Evolutionary conservation across 2,329 filamentous ascomycete species (phyloP).

Genomic region (Colletotrichum brevisporum): DNA sequence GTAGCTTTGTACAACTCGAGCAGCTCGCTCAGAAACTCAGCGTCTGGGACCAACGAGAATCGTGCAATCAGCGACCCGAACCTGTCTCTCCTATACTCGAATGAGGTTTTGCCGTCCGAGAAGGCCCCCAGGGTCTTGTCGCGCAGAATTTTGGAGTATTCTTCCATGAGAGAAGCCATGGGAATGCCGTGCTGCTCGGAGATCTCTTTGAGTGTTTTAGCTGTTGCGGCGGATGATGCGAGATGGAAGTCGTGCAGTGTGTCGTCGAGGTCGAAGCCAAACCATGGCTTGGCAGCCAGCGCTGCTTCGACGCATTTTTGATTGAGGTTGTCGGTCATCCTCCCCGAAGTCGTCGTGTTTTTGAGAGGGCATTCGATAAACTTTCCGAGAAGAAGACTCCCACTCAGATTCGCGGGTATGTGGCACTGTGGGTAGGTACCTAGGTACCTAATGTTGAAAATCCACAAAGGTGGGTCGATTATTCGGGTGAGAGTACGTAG

Average conservation of each 20-base stretch:
- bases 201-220: slow-evolving; percentile 50
- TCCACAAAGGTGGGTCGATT: too few relatives aligned
- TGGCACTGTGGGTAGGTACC: too few relatives aligned
- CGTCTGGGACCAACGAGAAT: slow-evolving; percentile 42
- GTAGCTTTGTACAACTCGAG: slow-evolving; percentile 49
- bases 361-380: too few relatives aligned
- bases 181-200: slow-evolving; percentile 39
- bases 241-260: slow-evolving; percentile 62
- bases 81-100: slow-evolving; percentile 57
- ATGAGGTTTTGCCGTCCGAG: slow-evolving; percentile 58
- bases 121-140: slow-evolving; percentile 56
- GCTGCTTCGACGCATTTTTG: neutral
- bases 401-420: too few relatives aligned
- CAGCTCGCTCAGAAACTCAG: slow-evolving; percentile 43
- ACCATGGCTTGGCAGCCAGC: slow-evolving; percentile 47
- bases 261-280: slow-evolving; percentile 64
- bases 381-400: too few relatives aligned
- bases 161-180: slow-evolving; percentile 39
- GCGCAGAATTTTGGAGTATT: slow-evolving; percentile 53
- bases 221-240: slow-evolving; percentile 54
- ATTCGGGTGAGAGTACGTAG: too few relatives aligned
- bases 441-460: too few relatives aligned
- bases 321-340: neutral
- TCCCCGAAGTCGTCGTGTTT: neutral
- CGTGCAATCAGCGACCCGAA: slow-evolving; percentile 52